A percentile compares a stretch with the other conserved stretches of the same genome.
These are phyloP conservation scores for Plasmodium knowlesi DNA, from an alignment of 169 alveolate genomes.

Conservation along the genomic window DNA sequence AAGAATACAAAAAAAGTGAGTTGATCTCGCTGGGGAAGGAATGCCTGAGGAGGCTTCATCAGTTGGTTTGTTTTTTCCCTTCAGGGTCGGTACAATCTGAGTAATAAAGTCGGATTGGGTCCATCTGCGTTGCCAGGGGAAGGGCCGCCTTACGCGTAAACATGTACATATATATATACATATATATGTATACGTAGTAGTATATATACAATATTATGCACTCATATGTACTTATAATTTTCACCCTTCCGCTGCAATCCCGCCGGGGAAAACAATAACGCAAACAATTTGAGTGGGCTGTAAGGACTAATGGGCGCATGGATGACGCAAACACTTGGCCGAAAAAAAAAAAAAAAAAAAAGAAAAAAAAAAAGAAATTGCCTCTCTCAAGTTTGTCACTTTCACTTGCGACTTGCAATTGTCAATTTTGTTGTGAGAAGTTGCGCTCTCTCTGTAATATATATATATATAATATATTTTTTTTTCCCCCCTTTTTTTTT, in stretches of 20 bases:
- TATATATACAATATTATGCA: not conserved
- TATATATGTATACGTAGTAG: too few relatives aligned
- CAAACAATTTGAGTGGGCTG: not conserved
- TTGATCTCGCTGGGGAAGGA: not conserved
- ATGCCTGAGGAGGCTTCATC: not conserved
- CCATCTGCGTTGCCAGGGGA: not conserved
- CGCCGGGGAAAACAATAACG: not conserved
- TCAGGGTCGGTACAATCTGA: not conserved
- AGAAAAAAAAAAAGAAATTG: too few relatives aligned
- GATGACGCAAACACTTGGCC: not conserved
- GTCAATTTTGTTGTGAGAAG: not conserved
- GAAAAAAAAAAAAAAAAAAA: too few relatives aligned
- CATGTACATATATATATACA: not conserved
- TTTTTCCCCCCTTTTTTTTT: too few relatives aligned
- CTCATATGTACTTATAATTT: not conserved
- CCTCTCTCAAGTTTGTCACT: not conserved
- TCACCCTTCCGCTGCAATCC: not conserved
- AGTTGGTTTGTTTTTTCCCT: not conserved
- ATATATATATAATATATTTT: too few relatives aligned
- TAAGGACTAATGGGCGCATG: not conserved
- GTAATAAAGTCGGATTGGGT: not conserved
- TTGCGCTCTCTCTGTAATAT: not conserved
- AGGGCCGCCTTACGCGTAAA: not conserved
- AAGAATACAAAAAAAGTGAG: not conserved
- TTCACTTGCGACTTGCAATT: not conserved